These are phyloP conservation scores for Talinum fruticosum DNA, from an alignment of 148 eudicot genomes.

Conservation along the genomic window DNA sequence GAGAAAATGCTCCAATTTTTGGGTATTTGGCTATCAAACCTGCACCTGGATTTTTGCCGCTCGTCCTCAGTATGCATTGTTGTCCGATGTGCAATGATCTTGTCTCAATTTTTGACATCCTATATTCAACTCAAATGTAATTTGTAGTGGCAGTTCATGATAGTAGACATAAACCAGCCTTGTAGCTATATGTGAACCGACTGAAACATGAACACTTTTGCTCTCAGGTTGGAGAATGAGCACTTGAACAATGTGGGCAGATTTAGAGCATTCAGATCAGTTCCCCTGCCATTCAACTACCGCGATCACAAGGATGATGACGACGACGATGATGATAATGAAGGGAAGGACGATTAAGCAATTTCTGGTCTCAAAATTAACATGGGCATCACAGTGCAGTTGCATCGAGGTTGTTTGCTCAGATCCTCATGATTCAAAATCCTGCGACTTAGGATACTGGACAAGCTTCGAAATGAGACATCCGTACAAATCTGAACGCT, in stretches of 20 bases:
- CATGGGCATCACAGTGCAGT: neutral
- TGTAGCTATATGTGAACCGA: neutral
- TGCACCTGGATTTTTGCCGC: too few relatives aligned
- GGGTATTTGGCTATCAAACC: too few relatives aligned
- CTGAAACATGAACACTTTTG: slow-evolving; percentile 5
- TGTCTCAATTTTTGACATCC: neutral
- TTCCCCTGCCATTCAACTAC: slow-evolving; percentile 75
- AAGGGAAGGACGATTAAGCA: slow-evolving; percentile 40
- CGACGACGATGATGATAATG: slow-evolving; percentile 41
- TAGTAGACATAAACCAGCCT: neutral
- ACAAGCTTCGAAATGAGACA: neutral
- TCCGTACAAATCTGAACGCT: neutral
- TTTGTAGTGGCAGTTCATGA: neutral
- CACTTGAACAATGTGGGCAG: slow-evolving; percentile 81
- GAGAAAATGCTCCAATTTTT: too few relatives aligned
- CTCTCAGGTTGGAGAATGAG: slow-evolving; percentile 83
- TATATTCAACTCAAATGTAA: neutral
- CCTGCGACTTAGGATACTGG: neutral
- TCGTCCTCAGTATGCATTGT: neutral
- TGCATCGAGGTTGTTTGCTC: neutral
- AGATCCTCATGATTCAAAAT: neutral
- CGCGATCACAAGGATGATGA: slow-evolving; percentile 32
- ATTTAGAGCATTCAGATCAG: slow-evolving; percentile 73
- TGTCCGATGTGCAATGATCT: neutral
- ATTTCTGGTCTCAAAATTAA: neutral